Conservation (phyloP, 208 protist species). For the Leishmania lainsoni region DNA sequence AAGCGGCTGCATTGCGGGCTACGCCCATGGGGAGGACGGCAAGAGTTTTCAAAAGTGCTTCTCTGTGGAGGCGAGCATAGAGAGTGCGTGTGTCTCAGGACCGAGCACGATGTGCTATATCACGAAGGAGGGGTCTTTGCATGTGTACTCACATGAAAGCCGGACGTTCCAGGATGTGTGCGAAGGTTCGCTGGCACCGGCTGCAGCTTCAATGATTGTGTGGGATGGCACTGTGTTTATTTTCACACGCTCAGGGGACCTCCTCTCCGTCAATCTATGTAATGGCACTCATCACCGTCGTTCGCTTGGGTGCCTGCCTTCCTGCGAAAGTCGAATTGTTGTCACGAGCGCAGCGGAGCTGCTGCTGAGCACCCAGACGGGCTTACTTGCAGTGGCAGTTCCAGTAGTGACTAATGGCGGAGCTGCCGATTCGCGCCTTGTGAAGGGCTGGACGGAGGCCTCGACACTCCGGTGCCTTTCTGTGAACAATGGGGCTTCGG, state of each 20-base stretch:
- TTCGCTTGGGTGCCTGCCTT: background rate
- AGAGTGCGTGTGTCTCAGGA: background rate
- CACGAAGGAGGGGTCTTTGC: slow-evolving; percentile 3
- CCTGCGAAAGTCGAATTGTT: background rate
- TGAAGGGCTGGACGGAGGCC: slow-evolving; percentile 17
- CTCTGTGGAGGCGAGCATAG: background rate
- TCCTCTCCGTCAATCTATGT: slow-evolving; percentile 8
- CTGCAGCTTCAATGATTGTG: slow-evolving; percentile 2
- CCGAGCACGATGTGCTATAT: slow-evolving; percentile 12
- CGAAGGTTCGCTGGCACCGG: background rate
- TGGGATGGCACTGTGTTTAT: slow-evolving; percentile 7
- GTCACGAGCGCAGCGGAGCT: slow-evolving; percentile 1
- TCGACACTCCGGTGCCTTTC: slow-evolving; percentile 19
- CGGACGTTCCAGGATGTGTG: slow-evolving; percentile 6
- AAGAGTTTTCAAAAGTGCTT: slow-evolving; percentile 9
- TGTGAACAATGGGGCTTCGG: background rate
- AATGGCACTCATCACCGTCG: background rate
- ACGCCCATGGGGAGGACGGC: background rate
- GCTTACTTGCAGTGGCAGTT: slow-evolving; percentile 9
- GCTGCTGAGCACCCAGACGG: slow-evolving; percentile 7
- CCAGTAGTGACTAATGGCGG: background rate
- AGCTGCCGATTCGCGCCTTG: background rate
- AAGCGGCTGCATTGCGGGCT: slow-evolving; percentile 18
- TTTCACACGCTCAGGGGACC: slow-evolving; percentile 10
- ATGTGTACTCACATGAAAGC: slow-evolving; percentile 16